Evolutionary conservation across 2,329 filamentous ascomycete species (phyloP).

Genomic region (Macrophomina tecta): DNA sequence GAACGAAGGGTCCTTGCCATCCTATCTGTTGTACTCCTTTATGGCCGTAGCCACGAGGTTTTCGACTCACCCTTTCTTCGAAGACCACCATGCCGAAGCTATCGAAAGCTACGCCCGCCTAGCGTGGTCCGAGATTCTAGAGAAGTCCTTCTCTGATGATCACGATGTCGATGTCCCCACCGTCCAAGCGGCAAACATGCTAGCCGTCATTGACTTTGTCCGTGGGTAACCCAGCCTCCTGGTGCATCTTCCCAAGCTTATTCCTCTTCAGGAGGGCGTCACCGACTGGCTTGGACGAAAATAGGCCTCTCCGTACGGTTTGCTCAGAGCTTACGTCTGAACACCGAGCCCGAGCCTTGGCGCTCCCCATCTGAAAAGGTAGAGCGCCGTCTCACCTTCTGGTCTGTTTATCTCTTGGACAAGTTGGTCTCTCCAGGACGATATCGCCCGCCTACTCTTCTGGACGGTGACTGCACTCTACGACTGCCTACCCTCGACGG

Average conservation of each 20-base stretch:
- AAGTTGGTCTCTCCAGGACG: conserved; percentile 46
- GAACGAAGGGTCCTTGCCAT: conserved; percentile 34
- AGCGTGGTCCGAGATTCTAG: conserved; percentile 45
- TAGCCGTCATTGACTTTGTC: conserved; percentile 48
- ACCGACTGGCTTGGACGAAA: conserved; percentile 46
- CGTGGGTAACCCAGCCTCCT: conserved; percentile 34
- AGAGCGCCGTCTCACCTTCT: conserved; percentile 46
- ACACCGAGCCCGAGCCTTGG: conserved; percentile 36
- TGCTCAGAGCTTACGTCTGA: conserved; percentile 44
- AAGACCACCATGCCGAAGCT: conserved; percentile 34
- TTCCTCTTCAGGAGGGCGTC: conserved; percentile 36
- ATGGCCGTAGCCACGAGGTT: conserved; percentile 42
- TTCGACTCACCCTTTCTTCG: conserved; percentile 38
- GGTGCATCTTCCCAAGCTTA: too few relatives aligned
- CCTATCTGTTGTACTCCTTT: conserved; percentile 42
- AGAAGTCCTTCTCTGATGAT: conserved; percentile 42
- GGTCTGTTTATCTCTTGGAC: conserved; percentile 50
- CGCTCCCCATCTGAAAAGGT: conserved; percentile 35
- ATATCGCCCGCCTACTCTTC: conserved; percentile 42
- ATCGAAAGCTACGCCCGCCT: conserved; percentile 39
- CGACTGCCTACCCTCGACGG: conserved; percentile 41
- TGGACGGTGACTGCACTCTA: conserved; percentile 42
- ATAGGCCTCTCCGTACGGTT: conserved; percentile 42
- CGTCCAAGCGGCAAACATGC: conserved; percentile 46
- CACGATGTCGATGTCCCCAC: conserved; percentile 41